These are phyloP conservation scores for Mycena maculata DNA, from an alignment of 768 basidiomycete genomes.

Conservation along the genomic window DNA sequence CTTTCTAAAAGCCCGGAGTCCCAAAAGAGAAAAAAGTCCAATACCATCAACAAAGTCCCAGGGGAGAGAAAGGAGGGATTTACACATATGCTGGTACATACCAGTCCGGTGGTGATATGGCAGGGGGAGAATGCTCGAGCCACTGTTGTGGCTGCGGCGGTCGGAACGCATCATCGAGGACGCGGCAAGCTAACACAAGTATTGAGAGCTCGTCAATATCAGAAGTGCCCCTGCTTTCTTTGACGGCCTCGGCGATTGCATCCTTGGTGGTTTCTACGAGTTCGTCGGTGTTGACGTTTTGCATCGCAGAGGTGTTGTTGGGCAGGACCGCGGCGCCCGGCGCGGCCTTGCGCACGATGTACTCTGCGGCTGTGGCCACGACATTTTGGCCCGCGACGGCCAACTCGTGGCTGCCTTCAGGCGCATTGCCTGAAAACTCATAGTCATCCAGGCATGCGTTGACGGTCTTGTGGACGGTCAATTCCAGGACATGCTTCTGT, in stretches of 20 bases:
- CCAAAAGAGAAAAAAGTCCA: slow-evolving; percentile 38
- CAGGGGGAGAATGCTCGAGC: slow-evolving; percentile 10
- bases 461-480: slow-evolving; percentile 80
- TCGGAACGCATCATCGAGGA: slow-evolving; percentile 27
- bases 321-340: slow-evolving; percentile 45
- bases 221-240: slow-evolving; percentile 66
- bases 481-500: slow-evolving; percentile 81
- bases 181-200: slow-evolving; percentile 34
- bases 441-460: slow-evolving; percentile 73
- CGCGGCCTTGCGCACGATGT: slow-evolving; percentile 56
- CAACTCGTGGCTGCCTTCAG: slow-evolving; percentile 65
- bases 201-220: slow-evolving; percentile 39
- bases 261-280: slow-evolving; percentile 65
- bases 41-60: slow-evolving; percentile 35
- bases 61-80: slow-evolving; percentile 37
- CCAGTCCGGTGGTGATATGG: slow-evolving; percentile 30
- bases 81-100: slow-evolving; percentile 54
- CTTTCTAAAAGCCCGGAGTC: slow-evolving; percentile 37
- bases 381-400: slow-evolving; percentile 85
- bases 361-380: slow-evolving; percentile 85
- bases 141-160: slow-evolving; percentile 16
- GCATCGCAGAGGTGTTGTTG: slow-evolving; percentile 55
- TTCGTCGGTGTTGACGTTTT: slow-evolving; percentile 63
- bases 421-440: slow-evolving; percentile 68
- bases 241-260: slow-evolving; percentile 87